A percentile compares a stretch with the other conserved stretches of the same genome.
phyloP scores from a whole-genome alignment of 2,329 filamentous ascomycete species.

The Aspergillus sp. region DNA sequence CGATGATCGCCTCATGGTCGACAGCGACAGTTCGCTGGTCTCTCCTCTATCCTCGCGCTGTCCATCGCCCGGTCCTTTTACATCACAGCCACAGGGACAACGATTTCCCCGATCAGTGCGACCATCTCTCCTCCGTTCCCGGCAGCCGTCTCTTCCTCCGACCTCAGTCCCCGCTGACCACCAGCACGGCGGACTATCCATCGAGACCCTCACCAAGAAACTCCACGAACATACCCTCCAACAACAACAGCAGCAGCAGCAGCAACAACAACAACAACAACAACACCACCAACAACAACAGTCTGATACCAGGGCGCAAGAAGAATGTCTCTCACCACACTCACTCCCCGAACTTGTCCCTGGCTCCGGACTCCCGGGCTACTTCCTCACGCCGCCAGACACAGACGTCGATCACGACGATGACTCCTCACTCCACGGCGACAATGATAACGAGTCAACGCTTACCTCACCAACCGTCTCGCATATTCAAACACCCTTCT shows the following conservation, averaged over 20 bases:
- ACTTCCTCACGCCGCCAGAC: conserved; percentile 32
- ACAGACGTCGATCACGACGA: conserved; percentile 34
- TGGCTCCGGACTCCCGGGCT: conserved; percentile 12
- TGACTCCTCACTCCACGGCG: conserved; percentile 37
- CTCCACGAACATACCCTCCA: conserved; percentile 35
- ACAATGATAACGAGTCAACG: conserved; percentile 23
- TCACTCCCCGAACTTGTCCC: conserved; percentile 2
- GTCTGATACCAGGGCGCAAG: neutral
- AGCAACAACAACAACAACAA: conserved; percentile 16
- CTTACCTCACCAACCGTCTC: conserved; percentile 52
- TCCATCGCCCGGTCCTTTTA: conserved; percentile 31
- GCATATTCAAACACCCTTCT: conserved; percentile 16
- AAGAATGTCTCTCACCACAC: neutral
- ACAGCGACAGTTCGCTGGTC: conserved; percentile 31
- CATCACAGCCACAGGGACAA: conserved; percentile 16
- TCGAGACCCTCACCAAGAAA: conserved; percentile 34
- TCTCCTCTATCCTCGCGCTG: conserved; percentile 38
- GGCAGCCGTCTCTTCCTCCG: conserved; percentile 30
- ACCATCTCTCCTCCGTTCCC: conserved; percentile 28
- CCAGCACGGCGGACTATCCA: conserved; percentile 32
- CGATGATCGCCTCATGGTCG: conserved; percentile 29
- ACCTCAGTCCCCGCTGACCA: conserved; percentile 40
- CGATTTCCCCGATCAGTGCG: conserved; percentile 25
- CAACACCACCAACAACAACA: neutral
- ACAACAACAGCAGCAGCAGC: conserved; percentile 6